These are phyloP conservation scores for Podochytrium sp. DNA, from an alignment of 192 early-diverging fungal genomes.

Conservation along the genomic window DNA sequence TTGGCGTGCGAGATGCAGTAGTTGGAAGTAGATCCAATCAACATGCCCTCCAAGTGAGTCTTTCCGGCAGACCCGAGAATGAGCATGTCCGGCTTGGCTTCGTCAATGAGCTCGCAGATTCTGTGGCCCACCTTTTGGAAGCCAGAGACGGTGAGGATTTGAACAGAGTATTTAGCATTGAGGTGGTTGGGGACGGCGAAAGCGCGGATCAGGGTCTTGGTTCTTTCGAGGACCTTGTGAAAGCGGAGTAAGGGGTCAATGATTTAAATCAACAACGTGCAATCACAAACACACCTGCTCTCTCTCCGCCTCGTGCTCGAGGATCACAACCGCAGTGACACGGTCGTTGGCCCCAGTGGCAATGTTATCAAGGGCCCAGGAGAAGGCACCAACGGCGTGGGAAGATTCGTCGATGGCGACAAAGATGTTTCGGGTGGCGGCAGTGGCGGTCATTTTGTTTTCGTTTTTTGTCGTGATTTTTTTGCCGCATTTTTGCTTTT, in stretches of 20 bases:
- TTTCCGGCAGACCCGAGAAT: conserved; percentile 50
- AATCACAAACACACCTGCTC: background rate
- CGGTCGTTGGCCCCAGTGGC: conserved; percentile 30
- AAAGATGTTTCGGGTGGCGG: conserved; percentile 26
- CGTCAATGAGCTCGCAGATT: conserved; percentile 40
- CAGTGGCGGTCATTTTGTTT: background rate
- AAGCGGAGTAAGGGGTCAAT: conserved; percentile 7
- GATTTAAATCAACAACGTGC: conserved; percentile 4
- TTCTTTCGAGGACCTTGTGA: conserved; percentile 25
- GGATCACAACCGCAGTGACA: conserved; percentile 37
- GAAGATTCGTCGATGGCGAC: conserved; percentile 47
- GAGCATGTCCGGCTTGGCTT: conserved; percentile 43
- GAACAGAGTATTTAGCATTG: conserved; percentile 32
- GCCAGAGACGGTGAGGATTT: conserved; percentile 15
- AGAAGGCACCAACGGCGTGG: conserved; percentile 47
- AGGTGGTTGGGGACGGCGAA: conserved; percentile 37
- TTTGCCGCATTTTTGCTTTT: too few relatives aligned
- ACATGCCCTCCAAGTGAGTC: conserved; percentile 44
- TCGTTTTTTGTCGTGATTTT: background rate
- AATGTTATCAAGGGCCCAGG: conserved; percentile 41
- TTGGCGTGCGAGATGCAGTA: conserved; percentile 45
- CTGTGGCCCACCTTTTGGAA: conserved; percentile 32
- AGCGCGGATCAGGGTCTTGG: conserved; percentile 45
- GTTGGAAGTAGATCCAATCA: conserved; percentile 42
- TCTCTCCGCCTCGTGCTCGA: conserved; percentile 35